Percentiles rank a stretch among this genome's conserved stretches.
Evolutionary conservation across 2,329 filamentous ascomycete species (phyloP).

Genomic region (Alternaria sp.): DNA sequence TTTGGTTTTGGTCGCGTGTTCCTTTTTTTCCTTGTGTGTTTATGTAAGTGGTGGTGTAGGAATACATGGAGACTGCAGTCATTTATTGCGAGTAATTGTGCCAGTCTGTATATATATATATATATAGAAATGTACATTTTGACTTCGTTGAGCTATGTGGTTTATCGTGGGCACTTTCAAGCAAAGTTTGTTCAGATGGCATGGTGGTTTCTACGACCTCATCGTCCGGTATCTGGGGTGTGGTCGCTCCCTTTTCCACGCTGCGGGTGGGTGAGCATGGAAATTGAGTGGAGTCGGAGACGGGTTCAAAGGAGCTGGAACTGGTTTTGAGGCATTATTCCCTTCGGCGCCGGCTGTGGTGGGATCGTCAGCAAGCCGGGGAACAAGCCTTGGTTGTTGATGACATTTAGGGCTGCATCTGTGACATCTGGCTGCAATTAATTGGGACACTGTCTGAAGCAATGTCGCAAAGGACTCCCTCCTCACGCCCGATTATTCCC

Average conservation of each 20-base stretch:
- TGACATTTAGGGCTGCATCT: conserved; percentile 8
- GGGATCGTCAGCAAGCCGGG: background rate
- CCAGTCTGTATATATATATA: conserved; percentile 9
- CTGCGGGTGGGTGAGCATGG: too few species aligned
- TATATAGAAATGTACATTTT: conserved; percentile 34
- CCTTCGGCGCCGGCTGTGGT: background rate
- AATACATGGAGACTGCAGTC: conserved; percentile 7
- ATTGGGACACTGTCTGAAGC: conserved; percentile 4
- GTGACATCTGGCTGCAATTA: conserved; percentile 1
- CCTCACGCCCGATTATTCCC: background rate
- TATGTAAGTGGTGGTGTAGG: conserved; percentile 20
- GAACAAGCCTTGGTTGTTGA: background rate
- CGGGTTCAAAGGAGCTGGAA: too few species aligned
- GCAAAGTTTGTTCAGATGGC: too few species aligned
- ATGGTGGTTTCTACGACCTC: too few species aligned
- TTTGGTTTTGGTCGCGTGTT: background rate
- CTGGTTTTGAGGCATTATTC: conserved; percentile 3
- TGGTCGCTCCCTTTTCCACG: too few species aligned
- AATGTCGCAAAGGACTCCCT: background rate
- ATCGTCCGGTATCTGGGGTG: too few species aligned
- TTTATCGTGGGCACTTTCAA: background rate
- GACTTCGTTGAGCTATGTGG: background rate
- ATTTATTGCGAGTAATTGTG: conserved; percentile 10
- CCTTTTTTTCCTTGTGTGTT: conserved; percentile 9
- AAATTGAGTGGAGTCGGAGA: too few species aligned